These are phyloP conservation scores for Candida pini DNA, from an alignment of 805 yeast species.

Conservation along the genomic window DNA sequence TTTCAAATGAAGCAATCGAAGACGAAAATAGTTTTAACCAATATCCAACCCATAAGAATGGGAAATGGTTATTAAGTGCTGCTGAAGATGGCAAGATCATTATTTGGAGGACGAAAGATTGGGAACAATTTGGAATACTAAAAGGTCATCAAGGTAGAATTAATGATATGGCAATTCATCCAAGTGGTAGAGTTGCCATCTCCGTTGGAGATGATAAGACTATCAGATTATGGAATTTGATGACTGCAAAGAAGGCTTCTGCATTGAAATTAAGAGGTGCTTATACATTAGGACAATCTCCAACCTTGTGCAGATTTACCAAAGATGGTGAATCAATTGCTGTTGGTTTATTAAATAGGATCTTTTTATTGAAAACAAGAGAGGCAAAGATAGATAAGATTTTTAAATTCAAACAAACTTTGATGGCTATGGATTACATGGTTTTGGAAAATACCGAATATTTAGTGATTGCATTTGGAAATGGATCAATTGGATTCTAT, in stretches of 20 bases:
- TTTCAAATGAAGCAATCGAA: slow-evolving; percentile 46
- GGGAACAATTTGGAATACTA: slow-evolving; percentile 86
- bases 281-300: slow-evolving; percentile 55
- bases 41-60: slow-evolving; percentile 36
- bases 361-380: slow-evolving; percentile 60
- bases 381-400: slow-evolving; percentile 54
- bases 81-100: slow-evolving; percentile 87
- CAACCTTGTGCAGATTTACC: slow-evolving; percentile 21
- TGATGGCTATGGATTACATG: slow-evolving; percentile 63
- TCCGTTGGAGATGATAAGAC: slow-evolving; percentile 84
- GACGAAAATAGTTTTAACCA: slow-evolving; percentile 1
- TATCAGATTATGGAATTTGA: slow-evolving; percentile 86
- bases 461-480: slow-evolving; percentile 60
- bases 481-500: slow-evolving; percentile 65
- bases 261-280: slow-evolving; percentile 64
- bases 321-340: slow-evolving; percentile 69
- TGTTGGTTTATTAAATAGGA: slow-evolving; percentile 64
- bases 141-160: slow-evolving; percentile 86
- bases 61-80: slow-evolving; percentile 87
- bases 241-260: slow-evolving; percentile 95
- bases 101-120: slow-evolving; percentile 93
- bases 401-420: slow-evolving; percentile 42
- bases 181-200: slow-evolving; percentile 83
- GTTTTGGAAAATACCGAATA: slow-evolving; percentile 45
- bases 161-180: slow-evolving; percentile 84